Evolutionary conservation across 2,329 filamentous ascomycete species (phyloP).

Genomic region (Claviceps purpurea): DNA sequence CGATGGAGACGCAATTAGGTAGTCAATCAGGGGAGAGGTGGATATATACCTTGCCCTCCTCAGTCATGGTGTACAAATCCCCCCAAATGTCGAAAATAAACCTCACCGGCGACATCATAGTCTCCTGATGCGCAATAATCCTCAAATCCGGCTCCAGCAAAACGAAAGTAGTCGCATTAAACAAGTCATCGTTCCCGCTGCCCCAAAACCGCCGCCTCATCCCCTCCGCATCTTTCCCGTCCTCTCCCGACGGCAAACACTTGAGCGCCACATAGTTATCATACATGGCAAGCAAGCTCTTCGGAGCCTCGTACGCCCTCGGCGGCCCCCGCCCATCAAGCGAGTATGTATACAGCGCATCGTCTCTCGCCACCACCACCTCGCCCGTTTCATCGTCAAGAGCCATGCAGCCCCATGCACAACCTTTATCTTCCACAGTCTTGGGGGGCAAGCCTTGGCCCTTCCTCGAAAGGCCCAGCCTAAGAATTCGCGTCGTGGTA

Average conservation of each 20-base stretch:
- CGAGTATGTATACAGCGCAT: conserved; percentile 91
- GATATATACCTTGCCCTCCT: conserved; percentile 67
- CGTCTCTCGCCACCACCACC: conserved; percentile 82
- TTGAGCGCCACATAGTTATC: conserved; percentile 79
- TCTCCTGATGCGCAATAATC: conserved; percentile 80
- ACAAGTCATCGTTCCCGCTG: conserved; percentile 56
- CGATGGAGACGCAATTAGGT: not conserved
- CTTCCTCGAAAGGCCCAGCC: conserved; percentile 72
- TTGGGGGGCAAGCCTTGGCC: conserved; percentile 83
- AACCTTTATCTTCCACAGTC: conserved; percentile 79
- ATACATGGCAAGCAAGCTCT: conserved; percentile 67
- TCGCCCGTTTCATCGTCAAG: conserved; percentile 68
- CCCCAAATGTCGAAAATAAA: conserved; percentile 80
- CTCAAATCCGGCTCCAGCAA: conserved; percentile 85
- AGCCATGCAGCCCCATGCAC: conserved; percentile 90
- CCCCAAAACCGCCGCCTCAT: conserved; percentile 61
- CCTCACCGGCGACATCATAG: conserved; percentile 67
- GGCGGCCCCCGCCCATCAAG: conserved; percentile 74
- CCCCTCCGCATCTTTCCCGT: conserved; percentile 41
- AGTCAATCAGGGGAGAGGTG: not conserved
- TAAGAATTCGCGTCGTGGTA: conserved; percentile 78
- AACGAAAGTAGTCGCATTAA: conserved; percentile 78
- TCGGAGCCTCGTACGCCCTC: conserved; percentile 82
- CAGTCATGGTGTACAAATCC: conserved; percentile 76
- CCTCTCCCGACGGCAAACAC: conserved; percentile 53